Conservation (phyloP, 2,329 filamentous ascomycete genomes). For the Talaromyces sp. region DNA sequence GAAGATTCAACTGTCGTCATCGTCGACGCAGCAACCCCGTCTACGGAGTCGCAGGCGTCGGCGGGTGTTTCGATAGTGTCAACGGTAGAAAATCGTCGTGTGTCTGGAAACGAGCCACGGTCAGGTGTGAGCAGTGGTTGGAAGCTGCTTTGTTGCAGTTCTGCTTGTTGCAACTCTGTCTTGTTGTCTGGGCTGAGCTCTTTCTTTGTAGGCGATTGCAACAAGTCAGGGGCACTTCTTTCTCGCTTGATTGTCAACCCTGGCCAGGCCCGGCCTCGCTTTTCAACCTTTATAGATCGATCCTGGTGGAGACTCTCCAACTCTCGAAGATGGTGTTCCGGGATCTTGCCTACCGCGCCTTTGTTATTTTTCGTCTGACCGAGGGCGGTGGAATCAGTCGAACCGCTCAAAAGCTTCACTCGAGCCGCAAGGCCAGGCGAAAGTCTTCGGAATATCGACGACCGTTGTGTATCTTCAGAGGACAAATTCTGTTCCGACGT, state of each 20-base stretch:
- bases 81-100: neutral
- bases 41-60: constrained; percentile 18
- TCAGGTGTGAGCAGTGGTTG: neutral
- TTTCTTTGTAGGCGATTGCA: constrained; percentile 17
- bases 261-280: constrained; percentile 38
- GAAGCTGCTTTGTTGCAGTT: neutral
- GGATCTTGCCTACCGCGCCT: constrained; percentile 38
- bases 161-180: neutral
- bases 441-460: constrained; percentile 41
- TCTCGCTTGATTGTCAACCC: constrained; percentile 20
- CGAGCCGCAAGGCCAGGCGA: constrained; percentile 43
- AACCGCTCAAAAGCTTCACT: constrained; percentile 42
- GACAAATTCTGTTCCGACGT: constrained; percentile 18
- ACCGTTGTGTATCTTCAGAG: constrained; percentile 28
- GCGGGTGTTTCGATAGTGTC: constrained; percentile 10
- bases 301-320: constrained; percentile 40
- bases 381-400: constrained; percentile 23
- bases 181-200: constrained; percentile 2
- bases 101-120: neutral
- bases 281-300: constrained; percentile 39
- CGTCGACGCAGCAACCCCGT: constrained; percentile 19
- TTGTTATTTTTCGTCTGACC: constrained; percentile 13
- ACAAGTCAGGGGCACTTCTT: constrained; percentile 23
- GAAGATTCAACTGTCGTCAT: constrained; percentile 32
- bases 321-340: constrained; percentile 40